Conservation (phyloP, 106 monocot species). For the Phalaenopsis equestris region DNA sequence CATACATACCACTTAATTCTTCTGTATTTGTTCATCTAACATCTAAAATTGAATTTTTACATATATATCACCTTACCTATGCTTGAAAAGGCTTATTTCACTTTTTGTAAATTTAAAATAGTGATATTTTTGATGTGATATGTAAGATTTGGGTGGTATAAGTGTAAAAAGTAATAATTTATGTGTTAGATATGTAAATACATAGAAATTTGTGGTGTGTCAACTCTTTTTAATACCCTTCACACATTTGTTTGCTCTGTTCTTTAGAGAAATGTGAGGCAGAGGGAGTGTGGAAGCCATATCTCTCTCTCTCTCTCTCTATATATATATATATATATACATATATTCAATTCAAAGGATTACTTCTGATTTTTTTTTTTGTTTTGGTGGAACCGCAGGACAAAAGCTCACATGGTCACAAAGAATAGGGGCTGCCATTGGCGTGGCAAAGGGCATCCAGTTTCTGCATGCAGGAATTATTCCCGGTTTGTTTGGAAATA, state of each 20-base stretch:
- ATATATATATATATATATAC: no score
- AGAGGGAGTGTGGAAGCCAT: background rate
- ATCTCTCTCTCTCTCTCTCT: background rate
- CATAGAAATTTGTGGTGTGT: no score
- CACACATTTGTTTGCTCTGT: background rate
- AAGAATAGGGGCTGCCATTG: conserved; percentile 74
- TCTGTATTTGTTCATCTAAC: no score
- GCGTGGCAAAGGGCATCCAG: conserved; percentile 76
- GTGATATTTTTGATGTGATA: no score
- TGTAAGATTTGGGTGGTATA: no score
- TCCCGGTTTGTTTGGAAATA: conserved; percentile 75
- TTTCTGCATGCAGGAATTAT: conserved; percentile 86
- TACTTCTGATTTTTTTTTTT: background rate
- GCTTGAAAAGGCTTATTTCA: no score
- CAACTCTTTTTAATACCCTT: background rate
- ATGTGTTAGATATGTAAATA: no score
- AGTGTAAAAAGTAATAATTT: no score
- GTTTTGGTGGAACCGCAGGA: conserved; percentile 36
- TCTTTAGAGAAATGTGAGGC: background rate
- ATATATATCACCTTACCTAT: no score
- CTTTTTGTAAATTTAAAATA: no score
- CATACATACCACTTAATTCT: no score
- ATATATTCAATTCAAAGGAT: background rate
- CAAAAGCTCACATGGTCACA: conserved; percentile 75
- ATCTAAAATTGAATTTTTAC: no score